Conservation (phyloP, 331 rosid genomes). For the Spiraea crenata region DNA sequence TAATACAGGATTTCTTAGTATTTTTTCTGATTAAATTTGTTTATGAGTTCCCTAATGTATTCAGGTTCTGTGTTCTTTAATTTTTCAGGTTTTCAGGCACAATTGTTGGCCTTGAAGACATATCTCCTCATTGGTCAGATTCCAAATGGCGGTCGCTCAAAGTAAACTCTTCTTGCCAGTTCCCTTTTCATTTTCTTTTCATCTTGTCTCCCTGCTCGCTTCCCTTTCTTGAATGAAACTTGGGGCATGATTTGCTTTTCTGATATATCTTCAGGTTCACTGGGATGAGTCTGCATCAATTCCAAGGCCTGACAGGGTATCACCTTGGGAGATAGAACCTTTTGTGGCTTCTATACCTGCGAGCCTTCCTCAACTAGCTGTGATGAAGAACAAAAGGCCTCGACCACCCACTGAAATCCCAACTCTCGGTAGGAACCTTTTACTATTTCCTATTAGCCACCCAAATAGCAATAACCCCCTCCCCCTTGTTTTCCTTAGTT, state of each 20-base stretch:
- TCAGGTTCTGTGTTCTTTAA: constrained; percentile 17
- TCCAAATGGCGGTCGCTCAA: constrained; percentile 79
- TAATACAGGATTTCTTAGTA: neutral
- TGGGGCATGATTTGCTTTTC: constrained; percentile 6
- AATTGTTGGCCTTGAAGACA: constrained; percentile 63
- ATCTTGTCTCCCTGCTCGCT: neutral
- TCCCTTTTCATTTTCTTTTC: neutral
- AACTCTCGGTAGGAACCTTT: constrained; percentile 37
- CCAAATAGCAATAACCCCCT: neutral
- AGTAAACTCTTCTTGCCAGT: constrained; percentile 39
- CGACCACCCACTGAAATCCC: constrained; percentile 51
- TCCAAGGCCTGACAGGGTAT: constrained; percentile 73
- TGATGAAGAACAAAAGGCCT: constrained; percentile 65
- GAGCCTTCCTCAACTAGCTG: constrained; percentile 39
- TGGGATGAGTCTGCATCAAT: constrained; percentile 85
- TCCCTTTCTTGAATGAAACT: neutral
- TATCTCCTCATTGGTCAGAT: constrained; percentile 62
- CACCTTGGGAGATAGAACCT: constrained; percentile 88
- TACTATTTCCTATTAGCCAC: neutral
- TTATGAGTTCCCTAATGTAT: constrained; percentile 17
- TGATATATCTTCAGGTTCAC: constrained; percentile 56
- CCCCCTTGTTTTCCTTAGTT: neutral
- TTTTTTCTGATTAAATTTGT: neutral
- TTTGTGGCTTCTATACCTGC: constrained; percentile 45
- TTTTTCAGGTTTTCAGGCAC: constrained; percentile 74